Evolutionary conservation across 352 stramenopile genomes (phyloP).

Genomic region (Phytophthora fragariaefolia): DNA sequence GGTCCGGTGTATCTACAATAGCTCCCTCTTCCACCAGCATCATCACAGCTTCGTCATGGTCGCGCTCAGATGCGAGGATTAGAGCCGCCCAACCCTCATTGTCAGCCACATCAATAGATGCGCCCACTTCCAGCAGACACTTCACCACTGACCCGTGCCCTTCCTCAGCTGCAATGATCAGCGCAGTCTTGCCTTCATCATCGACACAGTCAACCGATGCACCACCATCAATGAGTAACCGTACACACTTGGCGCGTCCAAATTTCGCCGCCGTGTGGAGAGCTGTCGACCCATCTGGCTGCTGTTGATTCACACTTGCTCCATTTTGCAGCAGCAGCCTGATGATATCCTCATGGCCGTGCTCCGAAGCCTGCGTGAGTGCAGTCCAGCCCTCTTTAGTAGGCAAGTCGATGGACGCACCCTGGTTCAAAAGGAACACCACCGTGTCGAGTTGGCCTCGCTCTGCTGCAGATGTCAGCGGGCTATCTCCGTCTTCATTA

Average conservation of each 20-base stretch:
- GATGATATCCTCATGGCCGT: conserved; percentile 1
- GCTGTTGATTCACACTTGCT: background rate
- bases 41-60: background rate
- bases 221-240: background rate
- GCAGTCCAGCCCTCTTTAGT: conserved; percentile 4
- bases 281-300: background rate
- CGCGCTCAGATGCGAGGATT: background rate
- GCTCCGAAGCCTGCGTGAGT: background rate
- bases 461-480: background rate
- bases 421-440: background rate
- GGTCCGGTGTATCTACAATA: background rate
- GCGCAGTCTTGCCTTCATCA: background rate
- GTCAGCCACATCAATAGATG: background rate
- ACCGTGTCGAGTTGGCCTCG: background rate
- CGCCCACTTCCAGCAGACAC: background rate
- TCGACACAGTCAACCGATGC: background rate
- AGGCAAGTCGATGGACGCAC: conserved; percentile 4
- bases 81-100: background rate
- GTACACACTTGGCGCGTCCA: background rate
- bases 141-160: background rate
- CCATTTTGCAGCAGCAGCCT: conserved; percentile 1
- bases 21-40: background rate
- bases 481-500: background rate
- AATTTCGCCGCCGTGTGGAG: background rate
- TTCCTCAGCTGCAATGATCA: background rate